A percentile compares a stretch with the other conserved stretches of the same genome.
Evolutionary conservation across 2,329 filamentous ascomycete genomes (phyloP).

Genomic region (Colletotrichum sp.): DNA sequence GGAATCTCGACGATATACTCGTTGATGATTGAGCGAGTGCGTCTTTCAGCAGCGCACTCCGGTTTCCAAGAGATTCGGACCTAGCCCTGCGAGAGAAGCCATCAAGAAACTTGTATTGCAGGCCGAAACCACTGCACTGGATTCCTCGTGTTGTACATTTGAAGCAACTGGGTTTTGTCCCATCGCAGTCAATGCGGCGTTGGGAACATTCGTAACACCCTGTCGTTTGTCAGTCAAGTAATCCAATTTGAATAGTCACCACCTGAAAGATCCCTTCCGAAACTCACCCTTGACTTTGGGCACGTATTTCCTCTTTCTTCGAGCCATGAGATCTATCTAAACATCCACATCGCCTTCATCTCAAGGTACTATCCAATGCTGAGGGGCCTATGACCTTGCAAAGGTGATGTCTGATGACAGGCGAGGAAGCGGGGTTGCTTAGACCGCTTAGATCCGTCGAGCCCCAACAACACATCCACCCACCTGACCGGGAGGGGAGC

Average conservation of each 20-base stretch:
- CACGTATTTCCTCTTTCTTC: constrained; percentile 21
- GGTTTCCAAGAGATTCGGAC: neutral
- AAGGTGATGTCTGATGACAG: neutral
- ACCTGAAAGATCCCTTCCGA: neutral
- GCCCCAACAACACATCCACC: neutral
- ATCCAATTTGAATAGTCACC: neutral
- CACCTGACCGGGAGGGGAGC: neutral
- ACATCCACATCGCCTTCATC: neutral
- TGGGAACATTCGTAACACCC: constrained; percentile 40
- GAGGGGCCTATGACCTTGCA: neutral
- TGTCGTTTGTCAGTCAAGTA: neutral
- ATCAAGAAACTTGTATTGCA: constrained; percentile 31
- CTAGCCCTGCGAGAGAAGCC: constrained; percentile 6
- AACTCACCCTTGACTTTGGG: constrained; percentile 27
- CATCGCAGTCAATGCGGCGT: constrained; percentile 39
- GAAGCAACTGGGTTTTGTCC: constrained; percentile 30
- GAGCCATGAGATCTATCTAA: neutral
- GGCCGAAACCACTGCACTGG: constrained; percentile 32
- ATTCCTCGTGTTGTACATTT: constrained; percentile 36
- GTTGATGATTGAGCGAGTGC: constrained; percentile 8
- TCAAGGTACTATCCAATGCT: neutral
- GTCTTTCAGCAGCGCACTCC: constrained; percentile 2
- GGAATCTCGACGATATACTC: no score
- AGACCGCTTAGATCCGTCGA: neutral
- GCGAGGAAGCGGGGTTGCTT: neutral